Evolutionary conservation across 192 early-diverging fungal genomes (phyloP), one percentile per base, ranked within the genome.

Genomic region (Umbelopsis vinacea): DNA sequence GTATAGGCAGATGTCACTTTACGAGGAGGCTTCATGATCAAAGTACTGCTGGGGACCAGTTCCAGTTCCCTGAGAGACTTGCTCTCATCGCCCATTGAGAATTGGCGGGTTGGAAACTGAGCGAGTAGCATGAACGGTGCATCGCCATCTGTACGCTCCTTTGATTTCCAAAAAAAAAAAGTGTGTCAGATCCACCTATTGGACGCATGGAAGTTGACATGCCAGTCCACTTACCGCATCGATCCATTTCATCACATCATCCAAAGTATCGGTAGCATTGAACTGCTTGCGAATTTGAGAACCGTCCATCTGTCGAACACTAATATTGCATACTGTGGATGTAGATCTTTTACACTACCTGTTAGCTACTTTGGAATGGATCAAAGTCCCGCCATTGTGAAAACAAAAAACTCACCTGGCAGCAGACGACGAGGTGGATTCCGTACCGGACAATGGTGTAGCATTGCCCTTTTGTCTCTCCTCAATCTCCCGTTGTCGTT

Each of bases 131-230:
- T 81, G 33, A 72, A 81, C 8, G 76, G 70, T 23, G 48, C 52
- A 21, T 74, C 76, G 0, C 73, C 75, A 40, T 81, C 79, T 37
- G 73, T 81, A 11, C 79, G 69, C 45, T 81, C 57, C 72, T 79
- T 66, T 22, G 53, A 47, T 4, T 22, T 46, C 4, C 9, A 11
- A 35, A 14, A 35, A 8, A n/a, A 57, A 15, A 3, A 10, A 7
- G 26, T 1, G 6, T 22, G 22, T 57, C 10, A 57, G 22, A 22
- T 5, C 7, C 21, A 24, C 8, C 9, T 57, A 14, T 33, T 24
- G 0, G 24, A 57, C 29, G 15, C 4, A 24, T 17, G 9, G 22
- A n/a, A n/a, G n/a, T n/a, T 29, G 29, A 29, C 29, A 29, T 29
- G 29, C 29, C 29, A n/a, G 29, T 29, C 29, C 1, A 29, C 40